Base-by-base conservation (phyloP, 257 asterid species). In the Solanum bukasovii region DNA sequence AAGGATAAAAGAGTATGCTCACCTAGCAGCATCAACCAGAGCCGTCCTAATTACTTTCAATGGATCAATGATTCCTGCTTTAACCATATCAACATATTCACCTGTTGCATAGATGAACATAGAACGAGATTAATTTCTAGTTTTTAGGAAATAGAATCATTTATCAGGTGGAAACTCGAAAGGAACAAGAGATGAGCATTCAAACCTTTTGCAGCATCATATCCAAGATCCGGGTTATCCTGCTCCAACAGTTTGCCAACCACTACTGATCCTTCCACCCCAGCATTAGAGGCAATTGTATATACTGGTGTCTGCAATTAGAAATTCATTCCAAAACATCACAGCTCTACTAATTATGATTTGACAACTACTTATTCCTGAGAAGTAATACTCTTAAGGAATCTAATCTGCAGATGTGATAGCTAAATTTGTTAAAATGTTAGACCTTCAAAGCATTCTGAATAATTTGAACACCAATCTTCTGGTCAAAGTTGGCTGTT, bases 21-120 rank as follows among this genome's bases (percentile, higher is more conserved):
- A 93, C 96, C 96, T 93, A 42, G 96, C 95, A 81, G 96, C 95
- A 87, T 93, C 94, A 16, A 91, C 93, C 63, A 93, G 88, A 10
- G 95, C 96, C 21, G 96, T 93, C 88, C 96, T 93, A 61, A 93
- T 93, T 29, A 93, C 96, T 90, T 93, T 93, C 88, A 93, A 79
- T n/a, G 96, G 96, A 84, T 93, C 96, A 11, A 93, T 91, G 13
- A 93, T 93, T 27, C 95, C 96, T 13, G 96, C 89, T 85, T 93
- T 90, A 0, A 93, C 87, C 96, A 93, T 93, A 87, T 93, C 93
- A 1, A 93, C 94, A 72, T 93, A 93, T 87, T 91, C 94, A 88
- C 94, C 95, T 93, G 92, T 14, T 67, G 71, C 87, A 92, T 61
- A 27, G 40, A 63, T 1, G 29, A 20, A 71, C 25, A 27, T 6